phyloP scores from a whole-genome alignment of 352 stramenopile species.

The Phytophthora megakarya region DNA sequence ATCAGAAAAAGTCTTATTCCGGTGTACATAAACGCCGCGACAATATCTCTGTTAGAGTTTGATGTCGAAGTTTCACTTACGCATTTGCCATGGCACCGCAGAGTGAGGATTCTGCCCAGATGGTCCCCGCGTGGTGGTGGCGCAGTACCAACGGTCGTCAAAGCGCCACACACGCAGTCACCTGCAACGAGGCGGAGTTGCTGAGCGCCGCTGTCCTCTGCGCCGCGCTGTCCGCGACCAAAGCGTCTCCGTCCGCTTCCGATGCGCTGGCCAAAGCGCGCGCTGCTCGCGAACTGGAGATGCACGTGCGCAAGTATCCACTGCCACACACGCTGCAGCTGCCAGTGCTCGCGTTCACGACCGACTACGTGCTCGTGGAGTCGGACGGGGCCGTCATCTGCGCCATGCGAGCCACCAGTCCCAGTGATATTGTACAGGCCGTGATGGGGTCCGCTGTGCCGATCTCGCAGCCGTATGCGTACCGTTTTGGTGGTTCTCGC shows the following conservation, averaged over 20 bases:
- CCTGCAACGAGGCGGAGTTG: constrained; percentile 61
- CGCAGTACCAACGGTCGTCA: constrained; percentile 11
- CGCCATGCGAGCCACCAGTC: constrained; percentile 59
- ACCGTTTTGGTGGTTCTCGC: constrained; percentile 69
- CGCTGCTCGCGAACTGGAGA: constrained; percentile 48
- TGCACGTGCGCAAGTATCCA: constrained; percentile 61
- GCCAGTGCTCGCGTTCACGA: constrained; percentile 50
- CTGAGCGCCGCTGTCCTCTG: constrained; percentile 77
- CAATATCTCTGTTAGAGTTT: too few relatives aligned
- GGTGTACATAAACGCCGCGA: too few relatives aligned
- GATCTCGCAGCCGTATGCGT: constrained; percentile 66
- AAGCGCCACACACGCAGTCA: constrained; percentile 15
- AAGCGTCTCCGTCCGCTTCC: constrained; percentile 14
- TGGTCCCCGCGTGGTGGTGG: constrained; percentile 38
- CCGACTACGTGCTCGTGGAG: constrained; percentile 65
- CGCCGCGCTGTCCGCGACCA: constrained; percentile 50
- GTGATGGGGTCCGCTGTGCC: constrained; percentile 70
- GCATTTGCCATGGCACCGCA: constrained; percentile 19
- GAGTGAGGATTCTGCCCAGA: constrained; percentile 1
- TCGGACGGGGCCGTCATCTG: constrained; percentile 66
- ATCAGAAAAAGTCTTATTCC: too few relatives aligned
- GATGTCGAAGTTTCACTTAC: background rate
- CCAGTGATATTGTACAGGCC: constrained; percentile 66
- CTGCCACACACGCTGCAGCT: constrained; percentile 65
- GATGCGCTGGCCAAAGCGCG: constrained; percentile 23